These are phyloP conservation scores for Aspergillus caelatus DNA, from an alignment of 2,329 filamentous ascomycete genomes.

Conservation along the genomic window DNA sequence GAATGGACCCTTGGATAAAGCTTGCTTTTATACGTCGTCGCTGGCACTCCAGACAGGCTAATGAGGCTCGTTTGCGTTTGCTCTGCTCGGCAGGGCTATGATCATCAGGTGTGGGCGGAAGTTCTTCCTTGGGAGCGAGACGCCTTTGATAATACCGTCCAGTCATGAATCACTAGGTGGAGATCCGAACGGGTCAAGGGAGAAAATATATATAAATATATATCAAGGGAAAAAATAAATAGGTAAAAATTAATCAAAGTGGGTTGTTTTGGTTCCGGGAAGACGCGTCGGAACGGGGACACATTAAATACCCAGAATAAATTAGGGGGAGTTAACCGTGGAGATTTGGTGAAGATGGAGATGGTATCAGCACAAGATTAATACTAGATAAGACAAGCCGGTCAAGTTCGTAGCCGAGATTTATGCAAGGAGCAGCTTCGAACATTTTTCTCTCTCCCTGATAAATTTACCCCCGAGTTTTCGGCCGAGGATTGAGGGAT, in stretches of 20 bases:
- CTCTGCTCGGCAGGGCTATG: neutral
- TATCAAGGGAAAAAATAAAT: too few relatives aligned
- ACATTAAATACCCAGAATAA: neutral
- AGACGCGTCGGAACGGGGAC: neutral
- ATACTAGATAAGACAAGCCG: neutral
- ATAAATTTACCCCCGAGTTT: neutral
- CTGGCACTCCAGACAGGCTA: neutral
- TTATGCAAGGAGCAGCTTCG: neutral
- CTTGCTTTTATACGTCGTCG: slow-evolving; percentile 1
- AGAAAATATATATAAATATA: neutral
- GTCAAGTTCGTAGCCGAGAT: neutral
- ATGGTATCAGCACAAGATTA: neutral
- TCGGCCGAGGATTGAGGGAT: neutral
- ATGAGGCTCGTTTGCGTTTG: neutral
- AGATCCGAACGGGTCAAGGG: too few relatives aligned
- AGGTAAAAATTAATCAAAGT: neutral
- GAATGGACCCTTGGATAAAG: neutral
- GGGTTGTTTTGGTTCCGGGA: neutral
- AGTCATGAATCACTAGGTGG: neutral
- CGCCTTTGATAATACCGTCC: neutral
- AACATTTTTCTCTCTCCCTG: too few relatives aligned
- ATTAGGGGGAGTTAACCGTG: neutral
- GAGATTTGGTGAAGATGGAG: neutral
- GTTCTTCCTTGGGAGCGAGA: neutral
- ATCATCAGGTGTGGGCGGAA: neutral